Conservation (phyloP, 2,329 filamentous ascomycete genomes). For the Taxawa tesnikishii region DNA sequence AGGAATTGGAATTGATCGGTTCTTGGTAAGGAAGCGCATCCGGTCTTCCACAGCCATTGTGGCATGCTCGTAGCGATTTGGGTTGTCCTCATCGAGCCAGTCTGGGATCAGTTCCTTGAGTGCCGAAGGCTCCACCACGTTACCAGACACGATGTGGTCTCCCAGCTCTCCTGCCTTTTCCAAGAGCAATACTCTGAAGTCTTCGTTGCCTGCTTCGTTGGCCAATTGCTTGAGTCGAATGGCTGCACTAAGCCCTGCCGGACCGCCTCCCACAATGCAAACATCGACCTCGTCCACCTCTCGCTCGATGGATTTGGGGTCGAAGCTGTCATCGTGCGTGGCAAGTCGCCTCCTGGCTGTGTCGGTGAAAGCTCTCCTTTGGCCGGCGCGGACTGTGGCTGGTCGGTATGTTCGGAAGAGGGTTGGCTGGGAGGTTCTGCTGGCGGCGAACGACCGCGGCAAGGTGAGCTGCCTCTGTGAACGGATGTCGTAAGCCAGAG, state of each 20-base stretch:
- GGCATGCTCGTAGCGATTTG: slow-evolving; percentile 72
- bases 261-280: slow-evolving; percentile 92
- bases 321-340: slow-evolving; percentile 26
- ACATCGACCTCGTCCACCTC: slow-evolving; percentile 93
- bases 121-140: slow-evolving; percentile 81
- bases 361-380: slow-evolving; percentile 19
- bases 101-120: slow-evolving; percentile 85
- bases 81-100: slow-evolving; percentile 84
- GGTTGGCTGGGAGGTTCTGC: slow-evolving; percentile 6
- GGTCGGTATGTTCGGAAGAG: slow-evolving; percentile 16
- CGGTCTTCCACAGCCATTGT: slow-evolving; percentile 74
- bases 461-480: not conserved
- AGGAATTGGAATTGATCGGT: slow-evolving; percentile 63
- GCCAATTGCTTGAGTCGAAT: slow-evolving; percentile 93
- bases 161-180: slow-evolving; percentile 95
- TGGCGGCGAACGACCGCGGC: slow-evolving; percentile 7
- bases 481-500: slow-evolving; percentile 4
- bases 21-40: slow-evolving; percentile 91
- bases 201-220: slow-evolving; percentile 87
- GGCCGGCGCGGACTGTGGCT: slow-evolving; percentile 20
- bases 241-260: slow-evolving; percentile 80
- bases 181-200: slow-evolving; percentile 82
- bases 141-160: slow-evolving; percentile 89
- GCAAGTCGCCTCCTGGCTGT: slow-evolving; percentile 19
- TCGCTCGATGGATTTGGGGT: slow-evolving; percentile 53